Conservation (phyloP, 2,329 filamentous ascomycete species). For the Cordyceps cateniannulata region DNA sequence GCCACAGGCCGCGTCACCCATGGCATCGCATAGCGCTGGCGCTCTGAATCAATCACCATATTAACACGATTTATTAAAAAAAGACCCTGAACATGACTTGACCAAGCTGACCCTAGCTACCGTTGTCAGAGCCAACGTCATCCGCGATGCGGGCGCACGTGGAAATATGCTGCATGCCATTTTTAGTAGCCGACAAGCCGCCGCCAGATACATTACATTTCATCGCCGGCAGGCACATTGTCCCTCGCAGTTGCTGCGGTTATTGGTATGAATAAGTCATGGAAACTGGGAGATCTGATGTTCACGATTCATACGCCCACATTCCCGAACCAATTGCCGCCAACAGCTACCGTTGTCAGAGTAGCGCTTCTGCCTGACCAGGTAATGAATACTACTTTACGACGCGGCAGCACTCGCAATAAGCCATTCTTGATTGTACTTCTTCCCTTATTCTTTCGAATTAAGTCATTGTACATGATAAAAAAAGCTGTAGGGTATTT, state of each 20-base stretch:
- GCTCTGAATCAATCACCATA: not conserved
- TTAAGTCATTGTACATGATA: too few relatives aligned
- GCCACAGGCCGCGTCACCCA: not conserved
- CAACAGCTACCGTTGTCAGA: too few relatives aligned
- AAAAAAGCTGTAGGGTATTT: too few relatives aligned
- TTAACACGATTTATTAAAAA: not conserved
- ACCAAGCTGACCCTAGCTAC: not conserved
- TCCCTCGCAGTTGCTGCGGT: not conserved
- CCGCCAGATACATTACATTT: not conserved
- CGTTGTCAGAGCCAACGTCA: not conserved
- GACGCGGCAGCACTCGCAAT: too few relatives aligned
- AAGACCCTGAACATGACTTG: not conserved
- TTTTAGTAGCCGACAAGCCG: not conserved
- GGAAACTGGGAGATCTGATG: not conserved
- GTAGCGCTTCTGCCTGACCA: not conserved
- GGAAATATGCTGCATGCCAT: not conserved
- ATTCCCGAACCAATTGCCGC: not conserved
- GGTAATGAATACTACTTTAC: too few relatives aligned
- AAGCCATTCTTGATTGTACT: too few relatives aligned
- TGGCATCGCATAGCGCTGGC: not conserved
- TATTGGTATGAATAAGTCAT: not conserved
- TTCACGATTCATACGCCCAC: not conserved
- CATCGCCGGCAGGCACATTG: not conserved
- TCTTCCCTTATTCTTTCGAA: not conserved
- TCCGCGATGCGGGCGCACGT: not conserved